These are phyloP conservation scores for Penicillium waksmanii DNA, from an alignment of 495 filamentous ascomycete genomes.

Conservation along the genomic window DNA sequence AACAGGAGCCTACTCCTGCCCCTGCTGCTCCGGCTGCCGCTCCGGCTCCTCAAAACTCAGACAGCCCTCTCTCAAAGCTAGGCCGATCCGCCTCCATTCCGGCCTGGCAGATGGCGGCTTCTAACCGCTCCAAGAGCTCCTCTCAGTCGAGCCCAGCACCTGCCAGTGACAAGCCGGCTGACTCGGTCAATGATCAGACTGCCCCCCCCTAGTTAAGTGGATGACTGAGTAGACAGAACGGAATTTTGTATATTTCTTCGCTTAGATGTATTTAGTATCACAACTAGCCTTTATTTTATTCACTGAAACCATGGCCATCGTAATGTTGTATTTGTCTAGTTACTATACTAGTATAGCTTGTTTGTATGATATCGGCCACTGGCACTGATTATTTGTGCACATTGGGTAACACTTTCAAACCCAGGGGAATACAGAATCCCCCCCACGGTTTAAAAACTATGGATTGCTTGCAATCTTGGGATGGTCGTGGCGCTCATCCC, in stretches of 20 bases:
- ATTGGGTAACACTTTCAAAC: no score
- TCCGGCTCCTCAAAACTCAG: constrained; percentile 29
- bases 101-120: constrained; percentile 84
- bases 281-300: constrained; percentile 16
- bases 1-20: constrained; percentile 38
- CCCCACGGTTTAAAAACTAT: no score
- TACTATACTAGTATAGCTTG: no score
- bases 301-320: not conserved
- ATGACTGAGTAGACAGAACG: constrained; percentile 5
- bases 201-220: constrained; percentile 35
- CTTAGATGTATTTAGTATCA: constrained; percentile 33
- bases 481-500: no score
- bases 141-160: constrained; percentile 36
- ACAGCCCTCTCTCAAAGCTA: constrained; percentile 46
- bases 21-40: constrained; percentile 34
- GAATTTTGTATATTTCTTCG: constrained; percentile 30
- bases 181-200: constrained; percentile 32
- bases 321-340: not conserved
- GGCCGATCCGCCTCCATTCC: constrained; percentile 75
- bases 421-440: no score
- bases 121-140: constrained; percentile 58
- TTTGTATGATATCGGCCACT: no score
- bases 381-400: no score
- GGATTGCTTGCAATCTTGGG: no score
- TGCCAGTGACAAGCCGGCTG: constrained; percentile 23